These are phyloP conservation scores for Candida sanyaensis DNA, from an alignment of 1,139 yeast species.

Conservation along the genomic window DNA sequence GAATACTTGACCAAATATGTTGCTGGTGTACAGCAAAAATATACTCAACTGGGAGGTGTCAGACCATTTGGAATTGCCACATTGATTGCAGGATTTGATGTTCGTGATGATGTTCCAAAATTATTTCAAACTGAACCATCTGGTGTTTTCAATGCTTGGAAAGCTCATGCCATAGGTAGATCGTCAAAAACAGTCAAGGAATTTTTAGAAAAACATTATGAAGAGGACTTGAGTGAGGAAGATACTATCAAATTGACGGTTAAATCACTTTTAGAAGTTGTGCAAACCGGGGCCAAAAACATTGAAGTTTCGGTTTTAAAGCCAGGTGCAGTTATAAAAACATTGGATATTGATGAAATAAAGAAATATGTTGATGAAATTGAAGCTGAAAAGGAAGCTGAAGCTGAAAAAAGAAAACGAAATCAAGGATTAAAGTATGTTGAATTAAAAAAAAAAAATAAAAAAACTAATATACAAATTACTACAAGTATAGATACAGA, in stretches of 20 bases:
- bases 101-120: slow-evolving; percentile 76
- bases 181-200: slow-evolving; percentile 95
- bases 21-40: slow-evolving; percentile 96
- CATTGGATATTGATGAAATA: slow-evolving; percentile 71
- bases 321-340: slow-evolving; percentile 57
- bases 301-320: slow-evolving; percentile 89
- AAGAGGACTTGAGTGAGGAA: slow-evolving; percentile 65
- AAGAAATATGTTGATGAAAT: slow-evolving; percentile 77
- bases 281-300: slow-evolving; percentile 96
- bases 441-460: too few species aligned
- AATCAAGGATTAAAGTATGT: slow-evolving; percentile 21
- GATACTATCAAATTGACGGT: slow-evolving; percentile 81
- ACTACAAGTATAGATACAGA: not conserved
- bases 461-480: not conserved
- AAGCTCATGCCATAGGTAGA: slow-evolving; percentile 96
- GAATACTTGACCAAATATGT: slow-evolving; percentile 93
- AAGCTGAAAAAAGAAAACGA: slow-evolving; percentile 84
- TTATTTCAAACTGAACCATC: slow-evolving; percentile 96
- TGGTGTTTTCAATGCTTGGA: slow-evolving; percentile 98
- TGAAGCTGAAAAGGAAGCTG: slow-evolving; percentile 89
- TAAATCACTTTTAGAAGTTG: slow-evolving; percentile 89
- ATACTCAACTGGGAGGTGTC: slow-evolving; percentile 98
- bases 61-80: slow-evolving; percentile 96
- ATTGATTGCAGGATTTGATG: slow-evolving; percentile 92
- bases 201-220: slow-evolving; percentile 88